Conservation (phyloP, 495 filamentous ascomycete genomes). For the Neurospora terricola region DNA sequence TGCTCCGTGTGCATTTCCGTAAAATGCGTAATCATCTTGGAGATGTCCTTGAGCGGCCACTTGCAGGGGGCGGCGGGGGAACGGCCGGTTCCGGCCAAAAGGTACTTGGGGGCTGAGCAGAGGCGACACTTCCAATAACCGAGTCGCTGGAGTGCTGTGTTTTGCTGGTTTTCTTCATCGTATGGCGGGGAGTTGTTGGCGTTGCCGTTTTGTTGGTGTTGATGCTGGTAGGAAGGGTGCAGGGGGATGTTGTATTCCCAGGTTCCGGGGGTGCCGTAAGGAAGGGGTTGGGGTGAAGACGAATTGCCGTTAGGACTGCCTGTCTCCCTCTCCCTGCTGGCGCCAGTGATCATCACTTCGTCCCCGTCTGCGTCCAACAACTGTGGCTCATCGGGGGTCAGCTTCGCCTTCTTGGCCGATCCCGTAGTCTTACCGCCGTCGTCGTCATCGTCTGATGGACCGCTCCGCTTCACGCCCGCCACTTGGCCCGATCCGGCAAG, state of each 20-base stretch:
- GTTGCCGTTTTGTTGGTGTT: neutral
- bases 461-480: neutral
- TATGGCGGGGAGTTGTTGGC: neutral
- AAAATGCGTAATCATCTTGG: constrained; percentile 37
- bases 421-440: neutral
- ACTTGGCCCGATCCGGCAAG: neutral
- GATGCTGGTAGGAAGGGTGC: neutral
- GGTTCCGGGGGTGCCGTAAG: neutral
- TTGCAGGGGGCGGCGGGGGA: constrained; percentile 36
- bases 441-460: neutral
- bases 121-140: constrained; percentile 38
- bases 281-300: neutral
- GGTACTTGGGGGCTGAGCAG: constrained; percentile 29
- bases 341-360: neutral
- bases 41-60: constrained; percentile 36
- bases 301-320: neutral
- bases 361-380: neutral
- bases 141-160: constrained; percentile 25
- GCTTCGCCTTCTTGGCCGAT: neutral
- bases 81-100: constrained; percentile 25
- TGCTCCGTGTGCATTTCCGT: constrained; percentile 37
- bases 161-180: constrained; percentile 2
- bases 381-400: neutral
- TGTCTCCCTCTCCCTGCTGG: neutral
- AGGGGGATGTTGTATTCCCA: neutral